These are phyloP conservation scores for Hanseniaspora lachancei DNA, from an alignment of 805 yeast genomes.

Conservation along the genomic window DNA sequence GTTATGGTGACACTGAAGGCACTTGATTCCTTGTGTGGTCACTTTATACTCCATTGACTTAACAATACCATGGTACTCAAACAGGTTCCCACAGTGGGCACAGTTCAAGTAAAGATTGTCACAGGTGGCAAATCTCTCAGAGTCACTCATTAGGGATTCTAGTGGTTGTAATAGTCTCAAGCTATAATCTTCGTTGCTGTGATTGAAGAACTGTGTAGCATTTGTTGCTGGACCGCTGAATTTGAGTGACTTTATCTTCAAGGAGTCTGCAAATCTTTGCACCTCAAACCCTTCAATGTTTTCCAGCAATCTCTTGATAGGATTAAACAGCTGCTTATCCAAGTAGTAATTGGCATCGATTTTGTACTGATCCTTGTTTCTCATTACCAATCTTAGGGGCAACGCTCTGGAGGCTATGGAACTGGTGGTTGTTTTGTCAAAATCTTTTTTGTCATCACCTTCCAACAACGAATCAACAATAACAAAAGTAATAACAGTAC, in stretches of 20 bases:
- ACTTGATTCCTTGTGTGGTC: constrained; percentile 56
- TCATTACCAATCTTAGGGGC: constrained; percentile 59
- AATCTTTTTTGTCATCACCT: constrained; percentile 11
- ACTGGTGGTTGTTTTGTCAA: not conserved
- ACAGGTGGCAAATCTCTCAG: constrained; percentile 65
- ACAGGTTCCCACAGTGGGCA: constrained; percentile 40
- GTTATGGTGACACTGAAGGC: constrained; percentile 44
- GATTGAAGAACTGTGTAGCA: not conserved
- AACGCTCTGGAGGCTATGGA: constrained; percentile 63
- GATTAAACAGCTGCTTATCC: constrained; percentile 80
- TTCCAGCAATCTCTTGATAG: constrained; percentile 75
- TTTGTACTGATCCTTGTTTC: constrained; percentile 35
- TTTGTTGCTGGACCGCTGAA: constrained; percentile 24
- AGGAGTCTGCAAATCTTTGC: constrained; percentile 57
- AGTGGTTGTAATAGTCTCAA: constrained; percentile 46
- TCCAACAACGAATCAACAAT: constrained; percentile 41
- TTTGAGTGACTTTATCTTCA: constrained; percentile 64
- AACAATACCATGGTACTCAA: constrained; percentile 63
- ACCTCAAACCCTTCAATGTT: constrained; percentile 78
- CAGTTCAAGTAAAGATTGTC: constrained; percentile 47
- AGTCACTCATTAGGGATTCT: constrained; percentile 68
- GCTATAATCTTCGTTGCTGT: constrained; percentile 24
- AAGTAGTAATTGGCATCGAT: constrained; percentile 73
- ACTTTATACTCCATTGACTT: constrained; percentile 48
- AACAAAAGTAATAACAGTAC: constrained; percentile 78